Evolutionary conservation across 1,284 basidiomycete species (phyloP), one percentile per base, ranked within the genome.

Genomic region (Peniophora sp.): DNA sequence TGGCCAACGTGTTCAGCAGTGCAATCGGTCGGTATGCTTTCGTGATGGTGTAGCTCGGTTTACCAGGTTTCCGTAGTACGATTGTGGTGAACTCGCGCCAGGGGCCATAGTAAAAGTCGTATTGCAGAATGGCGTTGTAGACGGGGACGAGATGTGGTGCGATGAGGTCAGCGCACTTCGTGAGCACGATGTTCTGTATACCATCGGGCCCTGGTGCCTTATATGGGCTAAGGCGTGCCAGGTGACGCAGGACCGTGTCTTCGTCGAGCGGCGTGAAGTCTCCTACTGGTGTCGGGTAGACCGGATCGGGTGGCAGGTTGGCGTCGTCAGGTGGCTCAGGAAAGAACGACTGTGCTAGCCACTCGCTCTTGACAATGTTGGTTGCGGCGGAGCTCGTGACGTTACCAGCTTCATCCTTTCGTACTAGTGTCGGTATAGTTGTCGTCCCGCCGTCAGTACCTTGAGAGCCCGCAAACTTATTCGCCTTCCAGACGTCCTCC

Each of bases 1-100:
- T 74, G 2, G 62, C 61, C 12, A 70, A 57, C 3, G 62, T 65
- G 45, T 67, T 60, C 0, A 69, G 59, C 0, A 76, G 66, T 0
- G 66, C 65, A 0, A 76, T 72, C 0, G 73, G 74, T 0, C 69
- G 56, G 52, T 68, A 74, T 0, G 72, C 57, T 17, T 65, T 67
- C 0, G 70, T 56, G 0, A 60, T 44, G 0, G 57, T 53, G 57
- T 77, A 75, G 54, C 66, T 61, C 0, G 62, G 24, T 24, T 67
- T 67, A 0, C 65, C 67, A 1, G 68, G 71, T 52, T 78, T 77
- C 14, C 62, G 51, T 0, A 76, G 53, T 0, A 73, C 68, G 0
- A 70, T 57, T 1, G 68, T 72, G 10, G 53, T 32, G 17, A 24
- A 23, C 22, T 10, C 43, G 3, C 23, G 43, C 43, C 43, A 45